Base-by-base conservation (phyloP, 177 flowering plant genomes). In the Vitis hybrid region DNA sequence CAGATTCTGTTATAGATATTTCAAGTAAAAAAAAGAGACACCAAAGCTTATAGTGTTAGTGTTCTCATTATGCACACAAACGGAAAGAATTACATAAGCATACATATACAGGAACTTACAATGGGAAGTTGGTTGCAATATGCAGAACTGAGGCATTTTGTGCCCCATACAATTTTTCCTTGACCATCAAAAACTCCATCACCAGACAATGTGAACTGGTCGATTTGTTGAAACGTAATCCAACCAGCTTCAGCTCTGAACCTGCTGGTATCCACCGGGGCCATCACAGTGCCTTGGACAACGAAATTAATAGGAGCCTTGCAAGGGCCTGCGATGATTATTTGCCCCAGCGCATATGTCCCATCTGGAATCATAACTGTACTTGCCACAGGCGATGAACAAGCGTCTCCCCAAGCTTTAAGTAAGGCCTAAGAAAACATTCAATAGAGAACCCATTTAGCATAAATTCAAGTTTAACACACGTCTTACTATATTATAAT, bases 401-500 rank as follows among this genome's bases (percentile, higher is more conserved):
- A 82, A 1, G 87, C 89, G 9, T 21, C 74, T 59, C 65, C 82
- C 86, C 87, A 88, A 4, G 91, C 82, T 15, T 15, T 54, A 32
- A 65, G 1, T 10, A 87, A 32, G 0, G 86, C 85, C 86, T 82
- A 32, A 30, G 30, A 55, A 62, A 13, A 40, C 6, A 63, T 19
- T 19, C 21, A 1, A 19, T 19, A 19, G 1, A 19, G 21, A 19
- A 19, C 21, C 21, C 21, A 19, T 19, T 19, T 19, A 19, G 21
- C 1, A 19, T 19, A 64, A 11, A 16, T 18, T 24, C 12, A 19
- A 14, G 52, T 72, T 18, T 14, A 75, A 66, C 75, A 71, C 21
- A 19, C 0, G 21, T 19, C 21, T 19, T 19, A 19, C 21, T 19
- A 19, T 19, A 19, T 19, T 19, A 19, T 19, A 19, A 19, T 19